A percentile compares a stretch with the other conserved stretches of the same genome.
These are phyloP conservation scores for Dendrobium catenatum DNA, from an alignment of 106 monocot genomes.

Conservation along the genomic window DNA sequence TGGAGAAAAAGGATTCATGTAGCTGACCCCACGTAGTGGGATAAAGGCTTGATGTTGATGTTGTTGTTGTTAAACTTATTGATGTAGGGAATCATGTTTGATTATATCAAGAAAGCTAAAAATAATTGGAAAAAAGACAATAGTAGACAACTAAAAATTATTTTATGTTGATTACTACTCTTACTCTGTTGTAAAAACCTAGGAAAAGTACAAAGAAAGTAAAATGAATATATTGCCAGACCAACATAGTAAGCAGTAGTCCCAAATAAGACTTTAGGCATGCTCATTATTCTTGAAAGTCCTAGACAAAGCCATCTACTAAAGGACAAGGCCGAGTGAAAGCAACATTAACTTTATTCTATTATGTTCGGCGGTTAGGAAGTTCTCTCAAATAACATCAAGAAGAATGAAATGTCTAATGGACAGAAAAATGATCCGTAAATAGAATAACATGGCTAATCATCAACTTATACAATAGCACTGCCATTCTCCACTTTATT, in stretches of 20 bases:
- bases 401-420: slow-evolving; percentile 16
- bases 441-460: slow-evolving; percentile 5
- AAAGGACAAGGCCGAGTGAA: slow-evolving; percentile 5
- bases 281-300: neutral
- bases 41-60: too few species aligned
- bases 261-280: slow-evolving; percentile 12
- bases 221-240: neutral
- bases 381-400: slow-evolving; percentile 14
- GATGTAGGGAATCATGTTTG: neutral
- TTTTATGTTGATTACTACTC: neutral
- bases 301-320: neutral
- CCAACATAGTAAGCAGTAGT: neutral
- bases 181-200: neutral
- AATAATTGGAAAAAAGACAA: neutral
- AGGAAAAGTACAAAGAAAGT: neutral
- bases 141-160: neutral
- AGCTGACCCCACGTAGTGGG: too few species aligned
- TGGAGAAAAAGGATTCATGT: too few species aligned
- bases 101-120: neutral
- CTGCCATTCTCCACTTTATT: neutral
- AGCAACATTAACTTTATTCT: slow-evolving; percentile 1
- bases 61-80: neutral
- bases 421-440: neutral
- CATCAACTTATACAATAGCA: neutral
- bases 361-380: slow-evolving; percentile 1